Evolutionary conservation across 2,329 filamentous ascomycete genomes (phyloP).

Genomic region (Fusarium sp.): DNA sequence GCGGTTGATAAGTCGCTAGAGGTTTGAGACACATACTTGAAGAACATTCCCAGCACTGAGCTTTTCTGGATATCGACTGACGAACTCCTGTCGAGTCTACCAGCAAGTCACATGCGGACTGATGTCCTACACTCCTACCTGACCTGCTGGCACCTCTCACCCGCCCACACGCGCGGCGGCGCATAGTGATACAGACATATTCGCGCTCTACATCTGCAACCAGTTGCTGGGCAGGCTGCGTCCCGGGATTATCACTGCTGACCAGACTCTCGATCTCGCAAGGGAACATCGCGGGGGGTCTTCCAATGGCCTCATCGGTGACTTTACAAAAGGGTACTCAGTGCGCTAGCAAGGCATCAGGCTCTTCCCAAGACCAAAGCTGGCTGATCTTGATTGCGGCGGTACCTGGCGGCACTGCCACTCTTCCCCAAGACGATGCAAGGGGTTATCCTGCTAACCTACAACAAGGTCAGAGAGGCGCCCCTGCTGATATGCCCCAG

Average conservation of each 20-base stretch:
- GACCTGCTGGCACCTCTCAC: background rate
- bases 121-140: accelerated
- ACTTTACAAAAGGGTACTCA: accelerated
- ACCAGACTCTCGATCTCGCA: accelerated
- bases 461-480: accelerated
- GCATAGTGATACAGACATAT: background rate
- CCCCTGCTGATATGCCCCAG: accelerated
- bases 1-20: background rate
- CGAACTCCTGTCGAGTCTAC: background rate
- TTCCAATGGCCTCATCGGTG: accelerated
- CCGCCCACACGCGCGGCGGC: too few relatives aligned
- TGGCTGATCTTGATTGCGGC: background rate
- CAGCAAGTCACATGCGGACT: accelerated
- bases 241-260: accelerated
- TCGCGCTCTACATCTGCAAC: background rate
- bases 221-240: background rate
- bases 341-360: background rate
- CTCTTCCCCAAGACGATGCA: accelerated
- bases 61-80: background rate
- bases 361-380: background rate
- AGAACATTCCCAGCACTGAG: background rate
- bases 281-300: accelerated
- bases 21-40: background rate
- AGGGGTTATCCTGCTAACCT: accelerated
- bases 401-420: background rate